Base-by-base conservation (phyloP, 2,329 filamentous ascomycete species). In the Pseudopyrenochaeta lycopersici region DNA sequence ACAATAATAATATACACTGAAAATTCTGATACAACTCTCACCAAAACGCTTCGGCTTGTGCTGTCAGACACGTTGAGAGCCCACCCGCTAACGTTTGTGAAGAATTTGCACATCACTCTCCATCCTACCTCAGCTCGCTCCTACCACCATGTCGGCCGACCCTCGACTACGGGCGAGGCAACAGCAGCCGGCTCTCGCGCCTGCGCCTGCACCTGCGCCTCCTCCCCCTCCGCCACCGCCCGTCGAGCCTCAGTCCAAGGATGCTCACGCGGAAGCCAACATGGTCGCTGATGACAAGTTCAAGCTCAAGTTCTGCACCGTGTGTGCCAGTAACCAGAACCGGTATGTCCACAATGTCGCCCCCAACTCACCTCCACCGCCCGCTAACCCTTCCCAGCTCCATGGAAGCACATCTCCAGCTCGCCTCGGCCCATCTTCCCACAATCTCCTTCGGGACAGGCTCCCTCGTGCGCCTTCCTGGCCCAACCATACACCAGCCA, bases 301-400 rank as follows among this genome's bases (percentile, higher is more conserved):
- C 83, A 97, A 95, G 78, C 85, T 99, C 58, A 96, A 91, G 73
- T 97, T 98, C 78, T 97, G 93, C 81, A 98, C 95, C 2, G 94
- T 99, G n/a, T 99, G 95, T 78, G 95, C 95, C 7, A 97, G 92
- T 70, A 99, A 99, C 70, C 92, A 99, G 77, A 99, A 99, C 73
- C 88, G 95, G 87, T 96, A 82, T 60, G 83, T 46, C 35, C 2
- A n/a, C n/a, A 27, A 27, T 27, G 23, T 27, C n/a, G 2, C 12
- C 7, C n/a, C 14, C 43, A 14, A 18, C n/a, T 10, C 12, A n/a
- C 21, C 9, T 6, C 9, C 10, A 7, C n/a, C 3, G 12, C 3
- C 20, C 20, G 44, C 64, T 70, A 56, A 72, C 59, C 10, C 7
- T 23, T 31, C 27, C 23, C 67, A 91, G 89, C 76, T 92, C 91